Base-by-base conservation (phyloP, 306 rosid species). In the Malus orientalis region DNA sequence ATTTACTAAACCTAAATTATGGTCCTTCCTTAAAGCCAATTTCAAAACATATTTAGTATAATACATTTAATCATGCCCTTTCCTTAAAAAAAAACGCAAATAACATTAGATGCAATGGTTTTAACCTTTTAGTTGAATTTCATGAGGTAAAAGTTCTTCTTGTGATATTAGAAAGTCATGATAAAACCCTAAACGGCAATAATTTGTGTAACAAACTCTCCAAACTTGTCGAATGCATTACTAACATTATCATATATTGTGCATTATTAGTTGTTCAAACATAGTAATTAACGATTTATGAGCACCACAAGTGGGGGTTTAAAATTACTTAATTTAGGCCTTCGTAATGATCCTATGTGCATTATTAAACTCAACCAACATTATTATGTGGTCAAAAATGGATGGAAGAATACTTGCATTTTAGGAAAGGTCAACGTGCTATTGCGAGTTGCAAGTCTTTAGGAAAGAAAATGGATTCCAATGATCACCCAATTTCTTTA, bases 351-450 rank as follows among this genome's bases (percentile, higher is more conserved):
- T 69, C 71, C 64, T 32, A 33, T 15, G 23, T 60, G 45, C n/a
- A 18, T 69, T 14, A 36, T 80, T 20, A 20, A 80, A 40, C 60
- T 69, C 76, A 74, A 80, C 47, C n/a, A 30, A 60, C 47, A n/a
- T 23, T 57, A n/a, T 23, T 57, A 57, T 23, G 12, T 57, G 64
- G 75, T 29, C 19, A 13, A 6, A 55, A n/a, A 59, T 36, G 40
- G 40, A 33, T 49, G 12, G 22, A 20, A 10, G 62, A 53, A 30
- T 53, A 62, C 74, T 36, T 65, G 20, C 71, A 27, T 73, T 19
- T 55, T 40, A 57, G 4, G 29, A 58, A 74, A 27, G 57, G 79
- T 27, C 74, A 38, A 32, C 44, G 29, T 1, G 12, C 60, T 6
- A 5, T 19, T 13, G 6, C 63, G 3, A 58, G 3, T 60, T 49